Base-by-base conservation (phyloP, 352 stramenopile genomes). In the Thraustochytrium striatum region DNA sequence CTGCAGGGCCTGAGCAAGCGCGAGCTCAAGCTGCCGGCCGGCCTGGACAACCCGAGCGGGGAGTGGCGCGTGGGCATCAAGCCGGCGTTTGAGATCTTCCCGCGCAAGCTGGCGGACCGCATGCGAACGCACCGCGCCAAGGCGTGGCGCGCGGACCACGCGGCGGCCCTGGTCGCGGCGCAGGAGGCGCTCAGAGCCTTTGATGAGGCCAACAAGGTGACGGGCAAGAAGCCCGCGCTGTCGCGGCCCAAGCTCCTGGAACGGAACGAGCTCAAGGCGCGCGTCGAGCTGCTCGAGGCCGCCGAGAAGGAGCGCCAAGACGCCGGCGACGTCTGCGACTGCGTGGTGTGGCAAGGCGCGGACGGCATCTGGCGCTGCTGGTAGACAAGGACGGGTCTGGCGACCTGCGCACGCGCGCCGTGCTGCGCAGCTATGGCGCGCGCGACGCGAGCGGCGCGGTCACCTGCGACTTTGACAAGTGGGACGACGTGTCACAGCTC, bases 321-420 rank as follows among this genome's bases (percentile, higher is more conserved):
- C 86, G 88, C 87, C 25, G 94, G 94, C 50, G 91, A 93, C n/a
- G 87, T 97, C 57, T 92, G 95, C 70, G 92, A 98, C 82, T 89
- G 86, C 11, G 87, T 98, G 2, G 88, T 97, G 13, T 97, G 95
- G 82, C 85, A 89, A 78, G 93, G 97, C 53, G 81, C 72, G 25
- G 84, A 87, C 65, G 43, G 55, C 3, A 73, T 85, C 81, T 96
- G 90, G 88, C 87, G 89, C 36, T 90, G 7, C 89, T 91, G 19
- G 85, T 98, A 32, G 92, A 97, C 83, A 88, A 87, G 1, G 87
- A 80, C 3, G 90, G 94, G 68, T 87, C 82, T 19, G 92, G 91
- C 21, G 90, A 98, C 84, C 89, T 97, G 55, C 16, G 13, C 8
- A 65, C 19, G 19, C 50, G 41, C 30, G 47, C 61, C 21, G n/a